Evolutionary conservation across 768 basidiomycete genomes (phyloP), one percentile per base, ranked within the genome.

Genomic region (Leccinum broughii): DNA sequence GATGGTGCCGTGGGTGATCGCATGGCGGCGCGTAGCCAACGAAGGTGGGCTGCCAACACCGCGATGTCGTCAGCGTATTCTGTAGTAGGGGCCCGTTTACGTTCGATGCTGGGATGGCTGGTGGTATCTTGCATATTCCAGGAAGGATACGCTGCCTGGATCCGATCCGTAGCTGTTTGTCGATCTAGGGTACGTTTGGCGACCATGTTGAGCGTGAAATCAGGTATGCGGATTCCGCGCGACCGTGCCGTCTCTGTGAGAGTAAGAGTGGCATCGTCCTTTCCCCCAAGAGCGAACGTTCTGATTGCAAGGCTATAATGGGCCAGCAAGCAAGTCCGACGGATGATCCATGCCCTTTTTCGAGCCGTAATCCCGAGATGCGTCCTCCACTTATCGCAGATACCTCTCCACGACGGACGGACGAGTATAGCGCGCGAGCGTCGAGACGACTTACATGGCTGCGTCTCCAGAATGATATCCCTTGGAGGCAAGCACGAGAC

Each of bases 401-500:
- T 34, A 34, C 32, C 11, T 34, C 1, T 34, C 32, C 11, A 34
- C 32, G 32, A 32, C 32, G 32, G 32, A 1, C 11, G 32, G 32
- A 11, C 11, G 32, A 34, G 10, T 5, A 34, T 34, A 34, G 11
- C 32, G 32, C 11, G 32, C 32, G 32, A 34, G 32, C 0, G 5
- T 34, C 5, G 32, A 34, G 32, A 34, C 11, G 32, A 34, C 32
- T 11, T 34, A 11, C 32, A 34, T 34, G 32, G 32, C 32, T 32
- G 32, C 32, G 10, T 32, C 32, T 32, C 10, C 32, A 32, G 32
- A 46, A 48, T 54, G 54, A 58, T 80, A 81, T 0, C 86, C 86
- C 63, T 83, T 85, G 17, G 74, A 70, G 3, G 80, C 79, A n/a
- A 77, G 73, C 4, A 77, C 69, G 49, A 77, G 56, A 65, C 15